phyloP scores from a whole-genome alignment of 2,329 filamentous ascomycete species.

The Ceratocystis papillata region DNA sequence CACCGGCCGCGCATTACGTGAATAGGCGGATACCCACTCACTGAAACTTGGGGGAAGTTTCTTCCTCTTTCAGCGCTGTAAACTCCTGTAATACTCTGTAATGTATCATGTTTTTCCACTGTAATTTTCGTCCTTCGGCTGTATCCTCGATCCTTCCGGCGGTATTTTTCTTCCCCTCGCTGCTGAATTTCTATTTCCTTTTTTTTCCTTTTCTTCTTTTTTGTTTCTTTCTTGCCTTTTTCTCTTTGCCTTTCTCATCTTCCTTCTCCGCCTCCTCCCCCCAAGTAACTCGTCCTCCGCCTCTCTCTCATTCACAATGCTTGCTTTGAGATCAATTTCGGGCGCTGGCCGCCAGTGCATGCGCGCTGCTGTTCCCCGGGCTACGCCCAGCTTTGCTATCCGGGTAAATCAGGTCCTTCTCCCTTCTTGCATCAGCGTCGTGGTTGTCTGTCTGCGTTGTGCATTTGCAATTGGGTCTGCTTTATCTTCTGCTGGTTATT shows the following conservation, averaged over 20 bases:
- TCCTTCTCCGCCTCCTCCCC: not conserved
- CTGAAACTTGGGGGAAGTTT: not conserved
- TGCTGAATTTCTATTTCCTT: not conserved
- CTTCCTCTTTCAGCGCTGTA: not conserved
- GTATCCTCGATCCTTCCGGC: constrained; percentile 8
- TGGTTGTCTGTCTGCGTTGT: constrained; percentile 16
- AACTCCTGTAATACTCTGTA: too few relatives aligned
- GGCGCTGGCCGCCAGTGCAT: constrained; percentile 68
- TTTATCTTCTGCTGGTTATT: constrained; percentile 30
- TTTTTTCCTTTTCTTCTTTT: constrained; percentile 1
- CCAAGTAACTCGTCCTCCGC: constrained; percentile 23
- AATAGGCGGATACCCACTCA: too few relatives aligned
- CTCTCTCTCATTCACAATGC: constrained; percentile 50
- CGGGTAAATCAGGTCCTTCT: constrained; percentile 40
- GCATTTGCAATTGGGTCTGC: constrained; percentile 9
- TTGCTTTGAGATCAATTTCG: constrained; percentile 68
- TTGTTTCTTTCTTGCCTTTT: not conserved
- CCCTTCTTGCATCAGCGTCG: not conserved
- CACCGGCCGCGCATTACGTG: too few relatives aligned
- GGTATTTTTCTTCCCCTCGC: constrained; percentile 12
- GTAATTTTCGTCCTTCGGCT: not conserved
- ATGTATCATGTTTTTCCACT: not conserved
- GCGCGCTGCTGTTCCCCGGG: constrained; percentile 50
- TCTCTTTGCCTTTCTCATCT: constrained; percentile 1
- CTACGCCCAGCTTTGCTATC: constrained; percentile 38